Conservation (phyloP, 1,284 basidiomycete species). For the Papiliotrema laurentii region DNA sequence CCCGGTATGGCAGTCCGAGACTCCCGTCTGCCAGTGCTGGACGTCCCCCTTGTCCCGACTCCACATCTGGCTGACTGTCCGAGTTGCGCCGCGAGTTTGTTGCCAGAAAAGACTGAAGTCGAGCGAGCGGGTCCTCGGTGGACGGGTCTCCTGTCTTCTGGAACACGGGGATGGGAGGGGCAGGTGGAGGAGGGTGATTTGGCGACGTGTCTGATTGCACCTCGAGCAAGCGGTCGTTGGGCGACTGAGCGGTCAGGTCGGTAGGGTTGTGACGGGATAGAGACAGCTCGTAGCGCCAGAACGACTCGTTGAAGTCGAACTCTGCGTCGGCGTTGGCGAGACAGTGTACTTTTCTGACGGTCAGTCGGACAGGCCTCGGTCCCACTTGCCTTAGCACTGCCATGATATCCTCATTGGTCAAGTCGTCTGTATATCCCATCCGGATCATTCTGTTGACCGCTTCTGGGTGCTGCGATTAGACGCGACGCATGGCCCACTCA, state of each 20-base stretch:
- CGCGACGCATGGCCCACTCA: slow-evolving; percentile 2
- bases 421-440: slow-evolving; percentile 11
- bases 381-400: slow-evolving; percentile 12
- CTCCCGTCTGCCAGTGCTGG: neutral
- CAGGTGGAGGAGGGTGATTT: neutral
- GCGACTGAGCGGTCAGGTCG: neutral
- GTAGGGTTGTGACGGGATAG: neutral
- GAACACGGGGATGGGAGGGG: neutral
- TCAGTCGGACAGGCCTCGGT: no score
- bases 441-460: slow-evolving; percentile 16
- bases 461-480: slow-evolving; percentile 10
- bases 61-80: neutral
- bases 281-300: slow-evolving; percentile 16
- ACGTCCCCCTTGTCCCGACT: neutral
- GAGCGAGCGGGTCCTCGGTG: neutral
- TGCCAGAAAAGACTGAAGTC: neutral
- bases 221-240: slow-evolving; percentile 2
- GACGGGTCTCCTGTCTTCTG: neutral
- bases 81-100: slow-evolving; percentile 1
- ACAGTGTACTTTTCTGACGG: slow-evolving; percentile 12
- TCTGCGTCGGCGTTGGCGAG: slow-evolving; percentile 10
- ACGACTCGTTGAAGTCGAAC: slow-evolving; percentile 18
- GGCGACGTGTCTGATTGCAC: neutral
- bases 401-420: slow-evolving; percentile 13
- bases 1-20: neutral